Evolutionary conservation across 169 alveolate genomes (phyloP), one percentile per base, ranked within the genome.

Genomic region (Theileria equi): DNA sequence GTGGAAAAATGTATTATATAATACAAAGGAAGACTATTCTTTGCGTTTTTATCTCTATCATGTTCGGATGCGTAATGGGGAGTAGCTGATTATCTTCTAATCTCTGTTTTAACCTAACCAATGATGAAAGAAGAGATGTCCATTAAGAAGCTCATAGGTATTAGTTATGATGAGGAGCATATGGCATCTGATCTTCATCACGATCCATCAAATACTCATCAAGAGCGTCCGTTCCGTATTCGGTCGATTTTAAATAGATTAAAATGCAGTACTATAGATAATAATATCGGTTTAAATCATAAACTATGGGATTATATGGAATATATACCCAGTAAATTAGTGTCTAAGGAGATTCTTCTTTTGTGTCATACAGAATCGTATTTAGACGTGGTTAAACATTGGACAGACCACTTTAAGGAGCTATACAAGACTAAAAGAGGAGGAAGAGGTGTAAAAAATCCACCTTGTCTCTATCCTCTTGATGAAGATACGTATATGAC

Each of bases 401-500:
- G 45, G 47, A 50, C 69, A 16, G 28, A 44, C 1, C 48, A 60
- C 32, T 17, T 60, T 5, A 45, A 16, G n/a, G 23, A 58, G 54
- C 10, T 60, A 35, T 13, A 32, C 19, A 29, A 5, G 0, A 35
- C 65, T 4, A 21, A 63, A 16, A 32, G 31, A n/a, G 53, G 17
- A n/a, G 8, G 31, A 10, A 44, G 40, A 21, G 2, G 31, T 23
- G 31, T 16, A 1, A 0, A 17, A 13, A 1, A 29, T 31, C 11
- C 16, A 10, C 48, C 17, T 31, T 7, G 41, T 7, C 5, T 31
- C 34, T 69, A 38, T 28, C 81, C 81, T 7, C 32, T 69, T 35
- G 81, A 69, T 29, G 35, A 52, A 29, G 88, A 82, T 13, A 82
- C 87, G 3, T 77, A 82, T 49, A 60, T 77, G 50, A 77, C 90